Conservation (phyloP, 345 rosid genomes). For the Arabidopsis suecica region DNA sequence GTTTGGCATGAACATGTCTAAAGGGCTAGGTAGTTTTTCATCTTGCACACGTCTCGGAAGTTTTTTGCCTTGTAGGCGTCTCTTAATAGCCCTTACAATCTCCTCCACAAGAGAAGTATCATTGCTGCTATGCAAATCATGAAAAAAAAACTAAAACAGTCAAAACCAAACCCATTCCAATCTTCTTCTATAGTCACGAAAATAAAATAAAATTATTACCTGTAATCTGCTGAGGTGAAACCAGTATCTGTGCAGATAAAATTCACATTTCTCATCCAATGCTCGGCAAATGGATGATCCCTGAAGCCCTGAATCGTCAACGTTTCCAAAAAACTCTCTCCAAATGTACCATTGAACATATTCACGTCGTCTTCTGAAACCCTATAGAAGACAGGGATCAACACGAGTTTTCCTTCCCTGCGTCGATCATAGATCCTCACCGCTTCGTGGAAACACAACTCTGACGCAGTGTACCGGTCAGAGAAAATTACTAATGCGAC, state of each 20-base stretch:
- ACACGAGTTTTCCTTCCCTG: neutral
- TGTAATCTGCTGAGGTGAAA: neutral
- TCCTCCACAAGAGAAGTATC: neutral
- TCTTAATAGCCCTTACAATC: neutral
- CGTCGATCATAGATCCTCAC: neutral
- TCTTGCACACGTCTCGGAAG: neutral
- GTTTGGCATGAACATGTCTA: neutral
- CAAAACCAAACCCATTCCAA: neutral
- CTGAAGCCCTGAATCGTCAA: neutral
- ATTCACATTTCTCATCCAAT: neutral
- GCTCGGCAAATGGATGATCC: neutral
- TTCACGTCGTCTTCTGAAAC: neutral
- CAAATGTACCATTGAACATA: neutral
- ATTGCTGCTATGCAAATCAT: neutral
- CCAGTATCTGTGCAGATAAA: neutral
- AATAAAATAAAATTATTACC: neutral
- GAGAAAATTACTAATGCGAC: neutral
- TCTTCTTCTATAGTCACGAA: neutral
- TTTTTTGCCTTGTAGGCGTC: neutral
- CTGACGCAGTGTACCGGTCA: neutral
- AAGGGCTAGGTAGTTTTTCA: neutral
- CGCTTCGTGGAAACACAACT: neutral
- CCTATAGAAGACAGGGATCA: neutral
- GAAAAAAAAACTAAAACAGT: neutral
- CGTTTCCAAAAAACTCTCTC: neutral